Evolutionary conservation across 1,139 yeast genomes (phyloP).

Genomic region (Geotrichum citri-aurantii): DNA sequence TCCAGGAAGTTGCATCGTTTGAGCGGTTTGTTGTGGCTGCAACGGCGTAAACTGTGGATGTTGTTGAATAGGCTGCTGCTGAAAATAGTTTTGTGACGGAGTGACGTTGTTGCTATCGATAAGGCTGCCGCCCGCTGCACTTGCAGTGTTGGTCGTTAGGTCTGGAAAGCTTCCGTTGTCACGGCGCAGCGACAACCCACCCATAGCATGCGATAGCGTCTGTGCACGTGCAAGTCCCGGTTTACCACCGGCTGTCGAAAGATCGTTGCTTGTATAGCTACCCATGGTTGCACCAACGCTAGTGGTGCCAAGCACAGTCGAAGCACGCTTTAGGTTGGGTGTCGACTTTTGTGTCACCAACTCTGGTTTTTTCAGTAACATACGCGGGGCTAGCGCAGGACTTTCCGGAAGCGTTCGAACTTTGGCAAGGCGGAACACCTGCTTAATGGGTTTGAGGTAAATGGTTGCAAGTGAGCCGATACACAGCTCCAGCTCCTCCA

Average conservation of each 20-base stretch:
- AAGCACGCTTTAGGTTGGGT: constrained; percentile 11
- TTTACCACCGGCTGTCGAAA: background rate
- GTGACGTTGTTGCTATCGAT: background rate
- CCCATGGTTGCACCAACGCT: background rate
- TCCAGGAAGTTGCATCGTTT: background rate
- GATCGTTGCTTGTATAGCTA: background rate
- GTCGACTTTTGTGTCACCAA: constrained; percentile 15
- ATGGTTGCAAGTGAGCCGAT: constrained; percentile 81
- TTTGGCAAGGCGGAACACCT: constrained; percentile 66
- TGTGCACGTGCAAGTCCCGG: constrained; percentile 13
- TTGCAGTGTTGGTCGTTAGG: background rate
- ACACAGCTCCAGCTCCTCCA: constrained; percentile 77
- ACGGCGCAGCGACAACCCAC: constrained; percentile 8
- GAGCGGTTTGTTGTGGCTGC: background rate
- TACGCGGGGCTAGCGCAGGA: constrained; percentile 52
- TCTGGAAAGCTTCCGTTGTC: constrained; percentile 1
- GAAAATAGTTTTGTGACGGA: background rate
- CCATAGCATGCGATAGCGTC: constrained; percentile 14
- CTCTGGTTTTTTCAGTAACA: constrained; percentile 15
- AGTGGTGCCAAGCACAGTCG: constrained; percentile 1
- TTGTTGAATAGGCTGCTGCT: background rate
- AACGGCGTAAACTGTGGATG: background rate
- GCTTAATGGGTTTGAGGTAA: constrained; percentile 74
- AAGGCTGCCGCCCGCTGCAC: background rate
- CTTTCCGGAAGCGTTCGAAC: constrained; percentile 50